These are phyloP conservation scores for Haematococcus lacustris DNA, from an alignment of 139 green algal species.

Conservation along the genomic window DNA sequence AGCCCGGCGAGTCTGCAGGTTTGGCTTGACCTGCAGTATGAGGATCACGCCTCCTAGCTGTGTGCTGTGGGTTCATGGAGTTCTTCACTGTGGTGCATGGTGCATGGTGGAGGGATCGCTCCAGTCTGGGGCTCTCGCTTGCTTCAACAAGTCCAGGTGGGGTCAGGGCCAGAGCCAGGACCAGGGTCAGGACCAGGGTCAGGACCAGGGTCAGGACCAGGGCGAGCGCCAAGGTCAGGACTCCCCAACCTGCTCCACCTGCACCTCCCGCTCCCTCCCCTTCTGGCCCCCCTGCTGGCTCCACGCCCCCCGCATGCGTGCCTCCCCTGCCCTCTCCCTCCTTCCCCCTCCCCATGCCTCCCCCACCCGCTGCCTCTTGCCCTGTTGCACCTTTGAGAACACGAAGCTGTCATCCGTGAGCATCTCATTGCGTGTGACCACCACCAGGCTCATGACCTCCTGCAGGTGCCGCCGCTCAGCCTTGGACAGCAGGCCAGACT, in stretches of 20 bases:
- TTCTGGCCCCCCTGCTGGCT: background rate
- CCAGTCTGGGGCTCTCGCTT: no score
- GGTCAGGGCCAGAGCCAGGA: background rate
- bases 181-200: background rate
- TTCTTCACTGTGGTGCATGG: no score
- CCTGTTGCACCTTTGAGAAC: slow-evolving; percentile 52
- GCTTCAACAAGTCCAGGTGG: background rate
- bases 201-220: background rate
- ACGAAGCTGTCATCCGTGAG: slow-evolving; percentile 63
- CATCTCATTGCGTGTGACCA: slow-evolving; percentile 12
- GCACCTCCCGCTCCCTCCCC: background rate
- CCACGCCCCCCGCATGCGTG: slow-evolving; percentile 27
- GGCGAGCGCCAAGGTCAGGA: background rate
- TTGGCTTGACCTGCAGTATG: no score
- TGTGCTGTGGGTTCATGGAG: no score
- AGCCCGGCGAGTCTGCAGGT: no score
- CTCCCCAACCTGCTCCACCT: background rate
- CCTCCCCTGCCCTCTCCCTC: no score
- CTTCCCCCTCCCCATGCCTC: background rate
- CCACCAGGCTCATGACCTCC: slow-evolving; percentile 19
- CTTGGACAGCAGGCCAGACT: slow-evolving; percentile 15
- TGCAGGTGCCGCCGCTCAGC: slow-evolving; percentile 12
- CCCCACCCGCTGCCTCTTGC: background rate
- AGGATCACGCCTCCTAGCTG: no score
- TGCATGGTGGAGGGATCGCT: no score